Percentiles rank a stretch among this genome's conserved stretches.
Conservation (phyloP, 345 rosid species). For the Syzygium jambos region DNA sequence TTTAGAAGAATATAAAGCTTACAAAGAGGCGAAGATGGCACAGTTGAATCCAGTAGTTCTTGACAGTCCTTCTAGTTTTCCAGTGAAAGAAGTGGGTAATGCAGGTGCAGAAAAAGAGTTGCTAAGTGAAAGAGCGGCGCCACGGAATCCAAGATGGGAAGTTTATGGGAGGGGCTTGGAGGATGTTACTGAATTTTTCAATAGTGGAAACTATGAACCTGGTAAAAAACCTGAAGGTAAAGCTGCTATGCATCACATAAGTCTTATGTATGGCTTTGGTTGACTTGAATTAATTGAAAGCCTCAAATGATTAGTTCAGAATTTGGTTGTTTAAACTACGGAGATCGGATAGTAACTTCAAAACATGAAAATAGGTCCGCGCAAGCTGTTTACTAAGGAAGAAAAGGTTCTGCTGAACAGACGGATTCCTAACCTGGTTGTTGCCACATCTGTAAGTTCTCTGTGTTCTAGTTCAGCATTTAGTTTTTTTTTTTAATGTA, state of each 20-base stretch:
- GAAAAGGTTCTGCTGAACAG: constrained; percentile 70
- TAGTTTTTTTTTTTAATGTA: background rate
- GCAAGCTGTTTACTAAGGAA: constrained; percentile 68
- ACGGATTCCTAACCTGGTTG: constrained; percentile 57
- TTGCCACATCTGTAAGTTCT: constrained; percentile 72
- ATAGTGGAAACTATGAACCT: constrained; percentile 48
- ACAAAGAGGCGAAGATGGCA: constrained; percentile 54
- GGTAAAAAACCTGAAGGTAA: constrained; percentile 54
- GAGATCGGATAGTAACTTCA: background rate
- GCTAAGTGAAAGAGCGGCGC: constrained; percentile 44
- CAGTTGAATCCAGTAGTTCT: constrained; percentile 60
- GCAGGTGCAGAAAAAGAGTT: background rate
- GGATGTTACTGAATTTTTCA: constrained; percentile 59
- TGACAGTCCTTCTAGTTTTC: constrained; percentile 36
- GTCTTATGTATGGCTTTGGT: background rate
- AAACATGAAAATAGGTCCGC: constrained; percentile 31
- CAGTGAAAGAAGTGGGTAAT: constrained; percentile 4
- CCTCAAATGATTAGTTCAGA: background rate
- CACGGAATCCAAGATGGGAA: constrained; percentile 88
- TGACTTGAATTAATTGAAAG: background rate
- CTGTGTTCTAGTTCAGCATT: background rate
- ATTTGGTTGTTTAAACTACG: background rate
- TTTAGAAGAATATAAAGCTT: constrained; percentile 49
- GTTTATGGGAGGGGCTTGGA: constrained; percentile 89
- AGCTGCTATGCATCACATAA: background rate